Base-by-base conservation (phyloP, 2,329 filamentous ascomycete genomes). In the Trichoderma hamatum region DNA sequence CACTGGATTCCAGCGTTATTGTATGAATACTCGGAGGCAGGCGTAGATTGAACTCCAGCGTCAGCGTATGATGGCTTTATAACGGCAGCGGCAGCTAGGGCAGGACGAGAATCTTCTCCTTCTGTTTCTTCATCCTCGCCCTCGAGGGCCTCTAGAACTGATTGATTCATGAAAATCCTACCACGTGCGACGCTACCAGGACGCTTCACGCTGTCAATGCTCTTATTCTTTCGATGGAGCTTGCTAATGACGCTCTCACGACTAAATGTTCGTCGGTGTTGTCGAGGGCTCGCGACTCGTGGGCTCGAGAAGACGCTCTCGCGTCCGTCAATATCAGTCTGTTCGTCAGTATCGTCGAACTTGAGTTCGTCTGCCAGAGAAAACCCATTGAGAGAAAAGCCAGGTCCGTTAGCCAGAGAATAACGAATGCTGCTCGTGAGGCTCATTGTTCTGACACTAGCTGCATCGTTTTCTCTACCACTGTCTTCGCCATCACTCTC, bases 331-430 rank as follows among this genome's bases (percentile, higher is more conserved):
- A 90, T 86, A 71, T 94, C 90, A 43, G 91, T 90, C 71, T 92
- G 83, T 67, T 88, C 86, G 54, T 88, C 85, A 36, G 94, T 92
- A 68, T 95, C 92, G 69, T 94, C 92, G 71, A 97, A 92, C 71
- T 92, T 90, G 67, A 99, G 85, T 80, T 99, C 96, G 74, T 98
- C 94, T 0, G 96, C 96, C 51, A 99, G 84, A 71, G 91, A 97
- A 70, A 93, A 80, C 1, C 91, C 92, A 73, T 88, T 89, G 4
- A 90, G 90, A 24, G 82, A 80, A 11, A 82, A 78, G 4, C 84
- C 86, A 9, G 81, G 80, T n/a, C 85, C 84, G 71, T 85, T 89
- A 71, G 92, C 82, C 28, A 90, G 81, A 2, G 94, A 96, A 76
- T 90, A 92, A 34, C 93, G 89, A 71, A 93, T 86, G 77, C 90